Evolutionary conservation across 352 stramenopile genomes (phyloP), one percentile per base, ranked within the genome.

Genomic region (Phytophthora palmivora): DNA sequence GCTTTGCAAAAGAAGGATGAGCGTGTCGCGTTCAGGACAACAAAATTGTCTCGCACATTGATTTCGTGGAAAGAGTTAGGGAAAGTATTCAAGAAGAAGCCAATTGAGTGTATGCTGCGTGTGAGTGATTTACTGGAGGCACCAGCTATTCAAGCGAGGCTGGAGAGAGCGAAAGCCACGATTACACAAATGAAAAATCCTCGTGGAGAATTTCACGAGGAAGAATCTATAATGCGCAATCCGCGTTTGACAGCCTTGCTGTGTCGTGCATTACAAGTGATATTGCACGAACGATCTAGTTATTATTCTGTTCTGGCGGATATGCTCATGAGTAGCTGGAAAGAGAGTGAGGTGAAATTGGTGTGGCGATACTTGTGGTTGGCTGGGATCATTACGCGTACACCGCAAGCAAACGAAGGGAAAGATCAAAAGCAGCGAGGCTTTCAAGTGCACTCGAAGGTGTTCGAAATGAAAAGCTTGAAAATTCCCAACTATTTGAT

Each of bases 281-380:
- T 95, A 26, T 78, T 95, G 22, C 84, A 95, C 32, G 83, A 91
- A 5, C 74, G 75, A 26, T 66, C 79, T 7, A 87, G 71, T 45
- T 95, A 95, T 56, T 84, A 91, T 57, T 79, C 87, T 0, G 63
- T 82, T 2, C 62, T 95, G 10, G 87, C 83, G 0, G 82, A 94
- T 57, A 84, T 82, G 69, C 70, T 95, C 6, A 87, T 94, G 42
- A 85, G 67, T 39, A 76, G 66, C 33, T 95, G 85, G 84, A 82
- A 55, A 6, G 86, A 93, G 56, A 68, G 57, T 18, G 87, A 95
- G 46, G 81, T 92, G 24, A 91, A 94, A 51, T 72, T 94, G 21
- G 83, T 95, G 34, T 95, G 87, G 87, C 67, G 87, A 10, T 95
- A 93, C 55, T 59, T 95, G 34, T 95, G 84, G 82, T 46, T 95